Conservation (phyloP, 495 filamentous ascomycete species). For the Lasiosphaeriaceae sp. region DNA sequence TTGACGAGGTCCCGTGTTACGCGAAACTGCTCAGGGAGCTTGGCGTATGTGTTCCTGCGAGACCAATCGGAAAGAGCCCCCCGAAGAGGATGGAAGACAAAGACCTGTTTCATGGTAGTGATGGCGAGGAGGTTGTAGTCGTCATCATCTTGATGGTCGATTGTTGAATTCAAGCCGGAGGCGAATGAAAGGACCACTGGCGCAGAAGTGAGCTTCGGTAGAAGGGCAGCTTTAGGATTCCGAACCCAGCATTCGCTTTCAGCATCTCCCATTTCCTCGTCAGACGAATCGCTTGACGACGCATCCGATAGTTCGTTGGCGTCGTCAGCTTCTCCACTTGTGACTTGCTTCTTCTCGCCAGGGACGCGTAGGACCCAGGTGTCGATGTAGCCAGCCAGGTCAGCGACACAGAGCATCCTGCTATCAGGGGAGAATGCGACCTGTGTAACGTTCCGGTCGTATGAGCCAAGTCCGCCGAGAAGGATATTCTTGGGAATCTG, state of each 20-base stretch:
- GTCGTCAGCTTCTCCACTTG: slow-evolving; percentile 17
- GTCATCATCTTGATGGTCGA: slow-evolving; percentile 17
- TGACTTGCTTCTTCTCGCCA: slow-evolving; percentile 29
- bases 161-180: not conserved
- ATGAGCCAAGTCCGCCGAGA: slow-evolving; percentile 69
- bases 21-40: slow-evolving; percentile 68
- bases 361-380: slow-evolving; percentile 68
- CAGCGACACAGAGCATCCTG: slow-evolving; percentile 69
- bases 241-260: slow-evolving; percentile 57
- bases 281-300: slow-evolving; percentile 20
- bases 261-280: slow-evolving; percentile 24
- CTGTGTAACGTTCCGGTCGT: slow-evolving; percentile 72
- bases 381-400: slow-evolving; percentile 82
- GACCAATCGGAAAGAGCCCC: slow-evolving; percentile 83
- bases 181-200: slow-evolving; percentile 60
- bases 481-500: slow-evolving; percentile 51
- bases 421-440: slow-evolving; percentile 78
- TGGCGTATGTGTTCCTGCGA: slow-evolving; percentile 68
- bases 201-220: slow-evolving; percentile 72
- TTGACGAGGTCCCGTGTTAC: slow-evolving; percentile 70
- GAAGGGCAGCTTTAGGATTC: slow-evolving; percentile 60
- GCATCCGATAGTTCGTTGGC: slow-evolving; percentile 27
- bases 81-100: slow-evolving; percentile 69
- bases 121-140: slow-evolving; percentile 67
- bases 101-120: slow-evolving; percentile 69